Conservation (phyloP, 805 yeast genomes). For the Ogataea ganodermae region DNA sequence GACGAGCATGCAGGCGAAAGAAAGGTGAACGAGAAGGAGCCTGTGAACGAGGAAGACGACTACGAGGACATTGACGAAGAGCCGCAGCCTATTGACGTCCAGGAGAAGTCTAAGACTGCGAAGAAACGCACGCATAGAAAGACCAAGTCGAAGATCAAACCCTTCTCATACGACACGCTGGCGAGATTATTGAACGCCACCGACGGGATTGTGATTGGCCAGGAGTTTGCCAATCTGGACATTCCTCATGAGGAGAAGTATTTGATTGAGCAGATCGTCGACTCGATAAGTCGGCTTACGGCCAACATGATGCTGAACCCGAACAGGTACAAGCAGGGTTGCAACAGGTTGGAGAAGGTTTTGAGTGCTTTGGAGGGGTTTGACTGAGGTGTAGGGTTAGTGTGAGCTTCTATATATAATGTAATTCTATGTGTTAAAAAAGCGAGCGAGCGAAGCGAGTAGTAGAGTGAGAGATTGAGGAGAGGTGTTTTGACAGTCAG, state of each 20-base stretch:
- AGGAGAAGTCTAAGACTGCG: neutral
- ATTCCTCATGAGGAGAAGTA: conserved; percentile 76
- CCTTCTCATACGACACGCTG: conserved; percentile 45
- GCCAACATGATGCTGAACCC: conserved; percentile 91
- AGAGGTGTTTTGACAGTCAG: too few relatives aligned
- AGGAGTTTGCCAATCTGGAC: conserved; percentile 72
- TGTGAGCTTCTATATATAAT: neutral
- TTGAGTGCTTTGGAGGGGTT: conserved; percentile 86
- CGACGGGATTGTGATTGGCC: conserved; percentile 63
- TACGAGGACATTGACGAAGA: conserved; percentile 25
- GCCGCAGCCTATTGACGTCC: neutral
- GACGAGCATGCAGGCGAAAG: conserved; percentile 10
- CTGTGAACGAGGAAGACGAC: conserved; percentile 16
- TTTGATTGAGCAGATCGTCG: conserved; percentile 81
- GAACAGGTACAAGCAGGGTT: conserved; percentile 75
- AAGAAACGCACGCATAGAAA: conserved; percentile 20
- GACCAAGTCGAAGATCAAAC: conserved; percentile 29
- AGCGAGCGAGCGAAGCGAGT: neutral
- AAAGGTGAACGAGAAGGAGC: neutral
- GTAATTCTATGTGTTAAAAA: neutral
- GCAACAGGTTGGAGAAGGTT: conserved; percentile 77
- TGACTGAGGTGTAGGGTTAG: conserved; percentile 24
- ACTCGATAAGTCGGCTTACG: conserved; percentile 79
- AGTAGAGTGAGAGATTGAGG: too few relatives aligned
- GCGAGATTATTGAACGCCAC: conserved; percentile 56